Conservation (phyloP, 2,329 filamentous ascomycete species). For the Ceratocystis diversiconidia region DNA sequence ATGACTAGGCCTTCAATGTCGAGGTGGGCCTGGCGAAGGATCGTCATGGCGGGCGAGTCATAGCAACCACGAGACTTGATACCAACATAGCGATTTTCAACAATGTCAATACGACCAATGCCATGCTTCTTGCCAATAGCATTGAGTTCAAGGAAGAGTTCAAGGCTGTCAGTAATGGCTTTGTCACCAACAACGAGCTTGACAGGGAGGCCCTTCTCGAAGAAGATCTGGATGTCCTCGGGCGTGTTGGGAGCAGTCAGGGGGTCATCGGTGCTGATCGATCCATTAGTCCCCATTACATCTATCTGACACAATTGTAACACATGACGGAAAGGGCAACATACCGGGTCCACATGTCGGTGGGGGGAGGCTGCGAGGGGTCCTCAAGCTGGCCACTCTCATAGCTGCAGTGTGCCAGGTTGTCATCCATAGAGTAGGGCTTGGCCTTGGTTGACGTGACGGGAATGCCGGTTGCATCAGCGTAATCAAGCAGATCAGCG, state of each 20-base stretch:
- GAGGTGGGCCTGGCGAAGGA: slow-evolving; percentile 24
- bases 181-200: slow-evolving; percentile 46
- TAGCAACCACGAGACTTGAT: slow-evolving; percentile 37
- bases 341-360: slow-evolving; percentile 52
- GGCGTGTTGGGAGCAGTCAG: slow-evolving; percentile 48
- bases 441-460: slow-evolving; percentile 60
- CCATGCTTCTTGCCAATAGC: slow-evolving; percentile 49
- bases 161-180: slow-evolving; percentile 46
- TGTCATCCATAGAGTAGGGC: slow-evolving; percentile 52
- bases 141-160: slow-evolving; percentile 52
- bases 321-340: neutral
- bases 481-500: slow-evolving; percentile 59
- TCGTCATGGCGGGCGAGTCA: slow-evolving; percentile 22
- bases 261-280: slow-evolving; percentile 36
- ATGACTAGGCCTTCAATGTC: slow-evolving; percentile 44
- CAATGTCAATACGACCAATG: slow-evolving; percentile 48
- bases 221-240: slow-evolving; percentile 49
- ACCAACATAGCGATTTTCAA: slow-evolving; percentile 34
- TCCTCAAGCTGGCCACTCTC: slow-evolving; percentile 61
- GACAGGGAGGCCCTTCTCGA: slow-evolving; percentile 52
- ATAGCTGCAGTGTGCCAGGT: slow-evolving; percentile 64
- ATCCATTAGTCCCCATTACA: slow-evolving; percentile 15
- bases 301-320: neutral
- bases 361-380: slow-evolving; percentile 42
- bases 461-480: slow-evolving; percentile 50